Evolutionary conservation across 2,329 filamentous ascomycete species (phyloP), one percentile per base, ranked within the genome.

Genomic region (Arthroderma sp.): DNA sequence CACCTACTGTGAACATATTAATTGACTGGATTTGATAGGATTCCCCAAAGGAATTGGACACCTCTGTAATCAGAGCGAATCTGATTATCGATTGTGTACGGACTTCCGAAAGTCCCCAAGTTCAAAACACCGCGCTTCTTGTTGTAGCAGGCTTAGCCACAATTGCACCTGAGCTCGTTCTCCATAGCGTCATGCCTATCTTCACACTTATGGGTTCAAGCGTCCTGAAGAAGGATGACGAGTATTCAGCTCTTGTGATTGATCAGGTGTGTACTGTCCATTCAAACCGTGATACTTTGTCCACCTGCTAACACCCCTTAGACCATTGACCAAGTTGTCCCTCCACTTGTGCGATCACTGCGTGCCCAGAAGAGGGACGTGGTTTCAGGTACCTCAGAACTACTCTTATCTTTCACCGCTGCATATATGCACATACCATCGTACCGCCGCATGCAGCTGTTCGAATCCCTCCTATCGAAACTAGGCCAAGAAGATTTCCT

Each of bases 161-260:
- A 34, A 84, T 88, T 53, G 86, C 86, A 0, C 91, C 93, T 0
- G 88, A 94, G 60, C 70, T 94, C 40, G 86, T 98, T 3, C 73
- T 98, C 46, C 89, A 98, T 65, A 95, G 87, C 54, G 86, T 98
- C 44, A 98, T 98, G 91, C 91, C 91, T 8, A 89, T 98, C 43
- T 98, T 98, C 66, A 96, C 91, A 0, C 95, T 96, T 60, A 95
- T 96, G 82, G 87, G 89, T 36, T 83, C 82, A 37, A 94, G 86
- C 3, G 82, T 95, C 15, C 74, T 98, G 41, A 81, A 85, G 40
- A 89, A 95, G 66, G 86, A 86, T 54, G 93, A 98, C 56, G 89
- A 96, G 55, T 96, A 95, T 66, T 96, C 91, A 22, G 87, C 88
- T 8, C 86, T 94, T 60, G 89, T 98, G 30, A 89, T 95, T 47